Evolutionary conservation across 352 stramenopile genomes (phyloP), one percentile per base, ranked within the genome.

Genomic region (Phytophthora constricta): DNA sequence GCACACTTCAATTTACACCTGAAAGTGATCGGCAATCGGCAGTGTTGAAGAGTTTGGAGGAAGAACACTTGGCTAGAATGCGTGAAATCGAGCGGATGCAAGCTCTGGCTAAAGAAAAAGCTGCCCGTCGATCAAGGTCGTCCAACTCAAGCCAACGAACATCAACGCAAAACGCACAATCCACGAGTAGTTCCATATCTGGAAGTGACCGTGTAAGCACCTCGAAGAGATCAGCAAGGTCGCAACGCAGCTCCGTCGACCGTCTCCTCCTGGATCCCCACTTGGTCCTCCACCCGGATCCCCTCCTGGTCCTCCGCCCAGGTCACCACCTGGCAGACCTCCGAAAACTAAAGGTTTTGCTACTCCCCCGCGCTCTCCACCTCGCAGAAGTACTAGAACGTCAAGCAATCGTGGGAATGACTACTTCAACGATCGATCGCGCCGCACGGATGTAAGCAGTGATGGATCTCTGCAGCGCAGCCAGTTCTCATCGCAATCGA

Each of bases 21-120:
- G 74, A 80, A 46, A 66, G 54, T 14, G 65, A 82, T 17, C 74
- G 71, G 23, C 65, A 72, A 34, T 65, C 60, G 9, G 68, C 73
- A 22, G 76, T 76, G 50, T 48, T 77, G 20, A 67, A 78, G 26
- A 65, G 37, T 23, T 70, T 83, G 22, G 62, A 84, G n/a, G 63
- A 82, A 37, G 78, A 87, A 39, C 73, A 87, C 50, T 52, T 75
- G 34, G 71, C 70, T 23, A 77, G 74, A 51, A 84, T 87, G 76
- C 62, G 61, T 3, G 76, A 85, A 37, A 76, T 81, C 27, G 58
- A 77, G 27, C 62, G 65, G 14, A 69, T 81, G 37, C 65, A 81
- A 51, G 58, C 59, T 33, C 10, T 64, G 19, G 49, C 49, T 2
- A 71, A 55, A 23, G 54, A 71, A 19, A 74, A 77, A 42, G 55